These are phyloP conservation scores for Coniella vitis DNA, from an alignment of 2,329 filamentous ascomycete genomes.

Conservation along the genomic window DNA sequence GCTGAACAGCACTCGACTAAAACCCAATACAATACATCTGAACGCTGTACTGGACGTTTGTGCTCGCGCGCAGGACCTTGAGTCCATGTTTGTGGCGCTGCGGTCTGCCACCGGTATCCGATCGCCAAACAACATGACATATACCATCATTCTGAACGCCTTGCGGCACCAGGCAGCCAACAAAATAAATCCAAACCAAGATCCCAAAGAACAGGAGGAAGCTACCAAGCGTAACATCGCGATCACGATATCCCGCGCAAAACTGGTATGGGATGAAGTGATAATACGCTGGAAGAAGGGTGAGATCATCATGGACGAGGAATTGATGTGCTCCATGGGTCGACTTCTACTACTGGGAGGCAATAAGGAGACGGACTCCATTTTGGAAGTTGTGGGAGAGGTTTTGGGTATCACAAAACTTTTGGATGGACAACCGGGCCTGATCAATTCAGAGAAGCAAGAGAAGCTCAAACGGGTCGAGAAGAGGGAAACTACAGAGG, in stretches of 20 bases:
- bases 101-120: constrained; percentile 61
- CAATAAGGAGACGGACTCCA: constrained; percentile 58
- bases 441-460: background rate
- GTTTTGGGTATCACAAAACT: constrained; percentile 67
- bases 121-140: constrained; percentile 66
- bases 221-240: constrained; percentile 26
- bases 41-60: constrained; percentile 87
- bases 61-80: constrained; percentile 65
- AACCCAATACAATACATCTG: constrained; percentile 72
- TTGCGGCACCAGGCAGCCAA: constrained; percentile 46
- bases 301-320: constrained; percentile 66
- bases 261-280: constrained; percentile 75
- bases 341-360: constrained; percentile 63
- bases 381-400: constrained; percentile 72
- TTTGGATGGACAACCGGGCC: constrained; percentile 21
- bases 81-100: constrained; percentile 71
- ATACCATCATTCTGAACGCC: constrained; percentile 75
- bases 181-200: constrained; percentile 22
- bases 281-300: constrained; percentile 68
- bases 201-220: constrained; percentile 24
- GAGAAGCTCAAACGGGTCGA: background rate
- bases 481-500: background rate
- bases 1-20: constrained; percentile 53
- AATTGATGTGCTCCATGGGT: constrained; percentile 75
- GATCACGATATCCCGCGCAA: constrained; percentile 56